Conservation (phyloP, 192 early-diverging fungal species). For the Obelidium mucronatum region DNA sequence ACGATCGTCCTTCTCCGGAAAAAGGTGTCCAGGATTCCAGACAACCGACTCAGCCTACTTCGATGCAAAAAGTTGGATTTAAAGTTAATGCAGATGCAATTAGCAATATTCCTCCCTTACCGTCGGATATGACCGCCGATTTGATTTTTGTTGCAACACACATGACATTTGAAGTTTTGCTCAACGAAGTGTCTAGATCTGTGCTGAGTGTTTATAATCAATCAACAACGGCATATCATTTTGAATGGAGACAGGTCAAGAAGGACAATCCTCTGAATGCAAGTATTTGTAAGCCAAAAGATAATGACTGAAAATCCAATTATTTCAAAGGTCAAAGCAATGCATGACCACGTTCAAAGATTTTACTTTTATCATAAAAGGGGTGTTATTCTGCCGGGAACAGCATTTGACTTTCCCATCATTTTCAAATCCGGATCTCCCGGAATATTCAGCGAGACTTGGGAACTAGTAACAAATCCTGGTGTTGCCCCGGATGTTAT, state of each 20-base stretch:
- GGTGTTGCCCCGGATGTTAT: conserved; percentile 10
- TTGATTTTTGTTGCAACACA: conserved; percentile 35
- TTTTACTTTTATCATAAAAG: conserved; percentile 57
- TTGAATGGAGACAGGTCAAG: conserved; percentile 49
- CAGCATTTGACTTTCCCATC: conserved; percentile 59
- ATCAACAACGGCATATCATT: conserved; percentile 45
- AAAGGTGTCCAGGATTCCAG: too few relatives aligned
- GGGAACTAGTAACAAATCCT: conserved; percentile 44
- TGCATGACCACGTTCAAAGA: conserved; percentile 46
- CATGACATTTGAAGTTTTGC: conserved; percentile 43
- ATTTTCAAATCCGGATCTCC: conserved; percentile 54
- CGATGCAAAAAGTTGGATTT: background rate
- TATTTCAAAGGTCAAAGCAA: conserved; percentile 37
- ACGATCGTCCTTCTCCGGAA: background rate
- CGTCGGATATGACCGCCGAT: conserved; percentile 5
- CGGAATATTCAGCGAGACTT: conserved; percentile 56
- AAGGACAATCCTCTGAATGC: conserved; percentile 48
- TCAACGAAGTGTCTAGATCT: conserved; percentile 44
- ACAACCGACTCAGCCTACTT: background rate
- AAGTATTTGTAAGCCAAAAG: background rate
- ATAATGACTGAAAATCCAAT: background rate
- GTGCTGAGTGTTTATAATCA: conserved; percentile 58
- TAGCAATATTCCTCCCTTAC: background rate
- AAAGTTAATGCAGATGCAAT: background rate
- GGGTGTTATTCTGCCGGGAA: conserved; percentile 58